A percentile compares a stretch with the other conserved stretches of the same genome.
Evolutionary conservation across 2,329 filamentous ascomycete genomes (phyloP).

Genomic region (Elsinoe arachidis): DNA sequence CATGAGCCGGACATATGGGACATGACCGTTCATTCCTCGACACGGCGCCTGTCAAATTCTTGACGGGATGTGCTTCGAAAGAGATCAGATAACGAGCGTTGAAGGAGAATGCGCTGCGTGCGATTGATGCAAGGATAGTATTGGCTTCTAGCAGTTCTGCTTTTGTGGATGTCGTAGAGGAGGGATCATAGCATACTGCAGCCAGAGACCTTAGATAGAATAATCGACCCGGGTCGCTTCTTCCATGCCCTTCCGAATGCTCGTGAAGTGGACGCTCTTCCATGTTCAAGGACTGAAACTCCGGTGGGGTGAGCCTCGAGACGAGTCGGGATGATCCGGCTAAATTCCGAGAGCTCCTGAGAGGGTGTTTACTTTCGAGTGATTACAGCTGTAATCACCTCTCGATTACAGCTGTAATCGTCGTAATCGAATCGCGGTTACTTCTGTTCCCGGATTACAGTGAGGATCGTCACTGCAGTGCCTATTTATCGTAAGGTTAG

Average conservation of each 20-base stretch:
- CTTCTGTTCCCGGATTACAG: no score
- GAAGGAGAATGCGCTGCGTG: slow-evolving; percentile 17
- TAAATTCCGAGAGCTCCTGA: no score
- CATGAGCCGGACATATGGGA: slow-evolving; percentile 26
- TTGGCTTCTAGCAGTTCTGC: slow-evolving; percentile 3
- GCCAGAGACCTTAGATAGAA: slow-evolving; percentile 8
- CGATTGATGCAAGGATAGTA: slow-evolving; percentile 14
- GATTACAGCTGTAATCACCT: no score
- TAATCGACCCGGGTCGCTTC: slow-evolving; percentile 2
- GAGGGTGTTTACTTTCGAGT: no score
- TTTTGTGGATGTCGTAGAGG: not conserved
- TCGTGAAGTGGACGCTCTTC: not conserved
- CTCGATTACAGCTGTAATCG: no score
- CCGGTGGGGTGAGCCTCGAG: no score
- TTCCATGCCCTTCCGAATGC: not conserved
- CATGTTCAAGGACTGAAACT: not conserved
- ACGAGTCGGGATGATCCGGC: no score
- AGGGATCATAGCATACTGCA: slow-evolving; percentile 7
- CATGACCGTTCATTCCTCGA: slow-evolving; percentile 19
- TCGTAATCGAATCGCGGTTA: no score
- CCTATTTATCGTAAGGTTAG: no score
- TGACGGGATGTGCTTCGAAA: slow-evolving; percentile 13
- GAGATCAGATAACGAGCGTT: slow-evolving; percentile 24
- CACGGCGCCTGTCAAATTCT: slow-evolving; percentile 13
- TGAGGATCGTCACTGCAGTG: no score